Evolutionary conservation across 805 yeast genomes (phyloP).

Genomic region (Saturnispora sekii): DNA sequence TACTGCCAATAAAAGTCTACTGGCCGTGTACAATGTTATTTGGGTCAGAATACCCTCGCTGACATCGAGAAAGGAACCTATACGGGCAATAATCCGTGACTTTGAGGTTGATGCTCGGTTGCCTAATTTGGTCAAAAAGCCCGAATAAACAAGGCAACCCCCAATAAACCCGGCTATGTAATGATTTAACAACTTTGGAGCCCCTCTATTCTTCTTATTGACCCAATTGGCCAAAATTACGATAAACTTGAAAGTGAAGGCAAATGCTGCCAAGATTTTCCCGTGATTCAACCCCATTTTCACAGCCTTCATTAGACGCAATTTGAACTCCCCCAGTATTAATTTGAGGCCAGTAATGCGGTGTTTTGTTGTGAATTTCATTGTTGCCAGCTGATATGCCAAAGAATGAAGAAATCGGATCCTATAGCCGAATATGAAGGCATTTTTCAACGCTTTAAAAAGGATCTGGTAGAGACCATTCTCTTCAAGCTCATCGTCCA

Average conservation of each 20-base stretch:
- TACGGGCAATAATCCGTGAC: neutral
- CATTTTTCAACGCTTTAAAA: conserved; percentile 14
- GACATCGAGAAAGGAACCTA: conserved; percentile 6
- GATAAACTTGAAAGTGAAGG: conserved; percentile 19
- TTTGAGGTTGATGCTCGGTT: neutral
- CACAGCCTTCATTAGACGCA: conserved; percentile 16
- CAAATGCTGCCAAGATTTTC: conserved; percentile 24
- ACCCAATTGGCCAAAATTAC: conserved; percentile 6
- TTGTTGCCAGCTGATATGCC: conserved; percentile 20
- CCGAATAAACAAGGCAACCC: conserved; percentile 26
- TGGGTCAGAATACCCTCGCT: conserved; percentile 48
- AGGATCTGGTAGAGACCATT: neutral
- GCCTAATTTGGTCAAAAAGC: conserved; percentile 11
- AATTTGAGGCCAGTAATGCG: neutral
- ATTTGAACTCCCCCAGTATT: conserved; percentile 10
- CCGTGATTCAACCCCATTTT: conserved; percentile 25
- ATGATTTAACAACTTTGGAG: conserved; percentile 3
- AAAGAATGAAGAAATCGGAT: conserved; percentile 24
- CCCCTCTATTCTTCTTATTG: neutral
- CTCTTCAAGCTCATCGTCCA: neutral
- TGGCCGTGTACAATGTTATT: conserved; percentile 62
- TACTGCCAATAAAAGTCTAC: conserved; percentile 54
- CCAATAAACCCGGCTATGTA: conserved; percentile 25
- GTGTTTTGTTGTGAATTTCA: neutral
- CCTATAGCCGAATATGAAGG: conserved; percentile 25